Base-by-base conservation (phyloP, 2,329 filamentous ascomycete species). In the Penicillium aurantiogriseum region DNA sequence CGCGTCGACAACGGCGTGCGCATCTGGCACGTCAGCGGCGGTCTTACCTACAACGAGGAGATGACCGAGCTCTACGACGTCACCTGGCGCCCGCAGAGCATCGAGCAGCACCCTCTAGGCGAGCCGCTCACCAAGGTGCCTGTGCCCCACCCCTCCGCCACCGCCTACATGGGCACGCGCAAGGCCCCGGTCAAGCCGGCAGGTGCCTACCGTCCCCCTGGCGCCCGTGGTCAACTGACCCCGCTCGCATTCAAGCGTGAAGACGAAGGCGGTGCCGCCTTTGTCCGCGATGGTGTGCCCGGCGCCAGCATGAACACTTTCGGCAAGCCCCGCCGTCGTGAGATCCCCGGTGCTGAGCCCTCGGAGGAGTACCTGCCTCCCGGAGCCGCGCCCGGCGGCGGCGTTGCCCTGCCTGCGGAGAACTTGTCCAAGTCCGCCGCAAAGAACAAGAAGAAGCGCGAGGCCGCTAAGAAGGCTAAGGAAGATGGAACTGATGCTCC, bases 381-480 rank as follows among this genome's bases (percentile, higher is more conserved):
- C n/a, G 86, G 88, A 62, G 87, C 89, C 44, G 84, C 84, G 51
- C 85, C 88, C 46, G 85, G 85, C 52, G 85, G 85, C 23, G 86
- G 85, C 43, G 85, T 87, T 42, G 84, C 83, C 61, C 81, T 90
- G 45, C 85, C 87, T 27, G 83, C 84, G 5, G 90, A 90, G 66
- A 87, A 84, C 66, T 74, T 94, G 60, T 92, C 90, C 61, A 95
- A 94, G 79, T 86, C 89, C 53, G 92, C 90, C 13, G 80, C 91
- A 67, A 97, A 97, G 84, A 97, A 97, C 79, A 97, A 97, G 85
- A 97, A 97, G 85, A 97, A 97, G 85, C 86, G 94, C 45, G 88
- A 90, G 66, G 90, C 90, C 65, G 97, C 95, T 83, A 97, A 97
- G 51, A 94, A 92, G 72, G 92, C 94, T 46, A 85, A 84, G 49